Evolutionary conservation across 2,329 filamentous ascomycete genomes (phyloP).

Genomic region (Xylariales sp.): DNA sequence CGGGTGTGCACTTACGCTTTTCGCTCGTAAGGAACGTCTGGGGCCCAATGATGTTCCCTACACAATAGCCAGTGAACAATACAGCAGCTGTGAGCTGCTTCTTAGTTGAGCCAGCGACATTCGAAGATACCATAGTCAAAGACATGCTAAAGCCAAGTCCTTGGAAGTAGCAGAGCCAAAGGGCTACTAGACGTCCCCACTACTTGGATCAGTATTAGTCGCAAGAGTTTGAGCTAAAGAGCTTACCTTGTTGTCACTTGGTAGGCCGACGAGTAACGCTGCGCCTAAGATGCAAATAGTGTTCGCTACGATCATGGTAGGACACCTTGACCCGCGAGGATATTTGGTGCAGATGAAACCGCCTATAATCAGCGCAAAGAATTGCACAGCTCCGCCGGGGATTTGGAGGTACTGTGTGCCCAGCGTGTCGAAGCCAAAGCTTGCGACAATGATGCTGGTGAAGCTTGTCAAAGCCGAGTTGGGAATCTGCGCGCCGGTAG

Average conservation of each 20-base stretch:
- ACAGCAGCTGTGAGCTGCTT: conserved; percentile 26
- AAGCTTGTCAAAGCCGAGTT: conserved; percentile 51
- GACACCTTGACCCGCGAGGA: conserved; percentile 43
- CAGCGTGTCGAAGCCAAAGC: conserved; percentile 37
- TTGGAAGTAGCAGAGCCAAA: conserved; percentile 43
- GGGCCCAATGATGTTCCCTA: conserved; percentile 29
- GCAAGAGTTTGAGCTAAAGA: neutral
- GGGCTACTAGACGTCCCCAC: conserved; percentile 52
- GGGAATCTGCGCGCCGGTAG: conserved; percentile 48
- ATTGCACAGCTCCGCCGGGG: conserved; percentile 53
- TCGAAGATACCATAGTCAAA: conserved; percentile 28
- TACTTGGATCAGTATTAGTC: conserved; percentile 5
- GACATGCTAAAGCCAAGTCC: conserved; percentile 28
- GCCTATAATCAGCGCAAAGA: conserved; percentile 45
- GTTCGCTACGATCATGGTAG: conserved; percentile 53
- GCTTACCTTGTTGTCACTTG: conserved; percentile 38
- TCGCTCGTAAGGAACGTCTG: conserved; percentile 24
- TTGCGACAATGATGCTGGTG: conserved; percentile 21
- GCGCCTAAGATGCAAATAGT: conserved; percentile 49
- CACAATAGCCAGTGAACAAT: conserved; percentile 26
- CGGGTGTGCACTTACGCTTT: conserved; percentile 20
- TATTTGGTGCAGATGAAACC: conserved; percentile 48
- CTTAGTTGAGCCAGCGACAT: conserved; percentile 29
- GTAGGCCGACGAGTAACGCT: conserved; percentile 46
- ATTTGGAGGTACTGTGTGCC: conserved; percentile 56